Base-by-base conservation (phyloP, 306 rosid genomes). In the Canavalia ensiformis region DNA sequence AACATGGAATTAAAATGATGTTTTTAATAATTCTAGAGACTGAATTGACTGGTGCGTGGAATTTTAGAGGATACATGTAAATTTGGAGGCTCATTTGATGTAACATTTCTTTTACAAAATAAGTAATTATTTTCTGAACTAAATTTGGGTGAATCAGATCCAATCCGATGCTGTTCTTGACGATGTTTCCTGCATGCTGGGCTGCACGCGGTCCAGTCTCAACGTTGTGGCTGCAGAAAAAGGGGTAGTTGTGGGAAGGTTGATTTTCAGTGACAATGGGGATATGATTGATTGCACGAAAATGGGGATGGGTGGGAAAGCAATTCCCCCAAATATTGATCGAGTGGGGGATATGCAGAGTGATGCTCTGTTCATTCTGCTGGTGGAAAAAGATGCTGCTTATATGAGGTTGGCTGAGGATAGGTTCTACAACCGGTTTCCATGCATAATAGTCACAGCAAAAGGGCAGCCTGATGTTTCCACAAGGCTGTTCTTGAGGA, bases 221-320 rank as follows among this genome's bases (percentile, higher is more conserved):
- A 95, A 95, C 6, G 97, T 92, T 9, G 83, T 95, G 7, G 98
- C 98, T 2, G 91, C 97, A 0, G 98, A 95, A 88, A 95, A 84
- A 49, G 98, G 98, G 1, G 98, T 95, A 6, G 97, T 95, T 10
- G 97, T 92, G 34, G 98, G 98, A 4, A 82, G 98, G 29, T 84
- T 95, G 3, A 88, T 95, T 76, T 95, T 95, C 84, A 95, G 98
- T 33, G 98, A 95, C 82, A 90, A 91, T 63, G 97, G 98, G 4
- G 98, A 95, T 68, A 88, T 92, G 92, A 95, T 95, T 2, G 98
- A 95, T 57, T 95, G 98, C 74, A 92, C 98, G 0, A 95, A 94
- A 73, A 95, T 95, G 98, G 98, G 98, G 0, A 91, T 92, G 97
- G 98, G 98, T 0, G 98, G 97, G 2, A 92, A 95, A 8, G 97